Conservation (phyloP, 345 rosid species). For the Arabis alpina region DNA sequence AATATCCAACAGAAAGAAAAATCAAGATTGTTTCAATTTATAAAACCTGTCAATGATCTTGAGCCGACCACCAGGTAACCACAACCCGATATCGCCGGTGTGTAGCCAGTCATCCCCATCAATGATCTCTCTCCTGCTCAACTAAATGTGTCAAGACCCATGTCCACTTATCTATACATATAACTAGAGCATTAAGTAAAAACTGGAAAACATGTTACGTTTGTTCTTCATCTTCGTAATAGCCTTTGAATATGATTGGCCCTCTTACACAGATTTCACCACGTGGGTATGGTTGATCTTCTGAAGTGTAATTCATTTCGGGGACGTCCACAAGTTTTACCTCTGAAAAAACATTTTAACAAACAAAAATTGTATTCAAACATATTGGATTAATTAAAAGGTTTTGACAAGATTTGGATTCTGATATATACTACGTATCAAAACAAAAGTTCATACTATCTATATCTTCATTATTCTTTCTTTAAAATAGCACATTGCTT, state of each 20-base stretch:
- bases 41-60: conserved; percentile 88
- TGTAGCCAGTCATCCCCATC: conserved; percentile 93
- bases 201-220: conserved; percentile 51
- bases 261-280: conserved; percentile 96
- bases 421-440: background rate
- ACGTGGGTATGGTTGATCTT: conserved; percentile 89
- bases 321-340: conserved; percentile 90
- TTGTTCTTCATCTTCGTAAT: conserved; percentile 80
- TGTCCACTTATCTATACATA: background rate
- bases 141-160: conserved; percentile 33
- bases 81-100: conserved; percentile 88
- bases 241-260: conserved; percentile 81
- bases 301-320: conserved; percentile 91
- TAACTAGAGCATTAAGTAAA: conserved; percentile 3
- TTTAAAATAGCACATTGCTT: conserved; percentile 12
- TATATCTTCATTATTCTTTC: background rate
- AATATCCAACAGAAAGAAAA: background rate
- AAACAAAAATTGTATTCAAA: background rate
- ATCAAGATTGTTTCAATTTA: conserved; percentile 7
- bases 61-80: conserved; percentile 91
- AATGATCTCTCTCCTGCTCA: conserved; percentile 77
- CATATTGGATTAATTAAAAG: conserved; percentile 8
- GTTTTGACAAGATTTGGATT: conserved; percentile 14
- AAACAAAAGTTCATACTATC: too few species aligned
- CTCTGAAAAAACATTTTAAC: conserved; percentile 52